Evolutionary conservation across 2,329 filamentous ascomycete genomes (phyloP).

Genomic region (Chaetomiaceae sp.): DNA sequence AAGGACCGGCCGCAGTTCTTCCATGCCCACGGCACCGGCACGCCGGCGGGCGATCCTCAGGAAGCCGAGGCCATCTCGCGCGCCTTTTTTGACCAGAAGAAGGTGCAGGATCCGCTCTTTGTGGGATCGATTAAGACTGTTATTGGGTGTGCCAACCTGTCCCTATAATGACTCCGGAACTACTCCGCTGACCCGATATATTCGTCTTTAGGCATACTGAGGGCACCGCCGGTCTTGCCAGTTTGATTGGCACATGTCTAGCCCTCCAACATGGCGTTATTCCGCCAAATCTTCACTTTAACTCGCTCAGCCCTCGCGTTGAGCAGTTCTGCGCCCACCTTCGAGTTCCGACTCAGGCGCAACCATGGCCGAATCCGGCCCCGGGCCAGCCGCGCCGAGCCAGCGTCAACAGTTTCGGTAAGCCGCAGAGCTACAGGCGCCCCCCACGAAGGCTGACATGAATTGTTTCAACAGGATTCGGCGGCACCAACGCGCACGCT

Average conservation of each 20-base stretch:
- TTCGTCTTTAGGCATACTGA: not conserved
- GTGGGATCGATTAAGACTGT: slow-evolving; percentile 40
- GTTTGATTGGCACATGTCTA: not conserved
- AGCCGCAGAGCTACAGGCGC: too few relatives aligned
- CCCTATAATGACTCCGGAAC: too few relatives aligned
- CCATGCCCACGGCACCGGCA: slow-evolving; percentile 41
- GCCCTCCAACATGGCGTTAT: not conserved
- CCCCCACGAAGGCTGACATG: too few relatives aligned
- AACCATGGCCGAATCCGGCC: not conserved
- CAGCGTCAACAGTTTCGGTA: slow-evolving; percentile 4
- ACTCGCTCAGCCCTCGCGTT: not conserved
- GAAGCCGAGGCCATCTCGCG: slow-evolving; percentile 1
- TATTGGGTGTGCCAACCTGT: slow-evolving; percentile 34
- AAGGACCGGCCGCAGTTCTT: slow-evolving; percentile 34
- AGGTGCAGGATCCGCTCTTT: slow-evolving; percentile 20
- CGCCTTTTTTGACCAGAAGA: slow-evolving; percentile 7
- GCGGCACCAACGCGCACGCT: slow-evolving; percentile 32
- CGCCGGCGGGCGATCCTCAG: slow-evolving; percentile 26
- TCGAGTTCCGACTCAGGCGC: not conserved
- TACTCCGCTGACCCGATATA: too few relatives aligned
- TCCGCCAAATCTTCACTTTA: not conserved
- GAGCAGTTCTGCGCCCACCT: not conserved
- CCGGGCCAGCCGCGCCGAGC: not conserved
- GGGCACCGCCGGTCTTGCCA: not conserved
- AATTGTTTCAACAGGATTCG: slow-evolving; percentile 14